Conservation (phyloP, 768 basidiomycete genomes). For the Sporobolomyces pararoseus region DNA sequence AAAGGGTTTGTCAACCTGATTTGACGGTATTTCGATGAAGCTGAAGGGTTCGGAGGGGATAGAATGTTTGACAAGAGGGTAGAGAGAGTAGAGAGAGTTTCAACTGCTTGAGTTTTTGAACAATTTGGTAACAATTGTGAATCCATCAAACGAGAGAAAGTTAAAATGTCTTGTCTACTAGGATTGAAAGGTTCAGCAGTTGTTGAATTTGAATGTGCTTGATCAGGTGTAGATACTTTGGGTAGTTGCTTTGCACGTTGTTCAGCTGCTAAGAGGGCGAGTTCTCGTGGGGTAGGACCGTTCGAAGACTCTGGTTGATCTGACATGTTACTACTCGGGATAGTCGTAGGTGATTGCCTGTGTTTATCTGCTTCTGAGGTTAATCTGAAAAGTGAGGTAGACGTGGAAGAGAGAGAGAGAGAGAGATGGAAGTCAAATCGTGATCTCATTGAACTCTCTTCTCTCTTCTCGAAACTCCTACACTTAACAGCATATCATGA, state of each 20-base stretch:
- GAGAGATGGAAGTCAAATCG: background rate
- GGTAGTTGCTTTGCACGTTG: background rate
- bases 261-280: constrained; percentile 3
- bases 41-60: constrained; percentile 29
- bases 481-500: too few relatives aligned
- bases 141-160: constrained; percentile 10
- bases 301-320: too few relatives aligned
- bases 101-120: constrained; percentile 31
- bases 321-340: too few relatives aligned
- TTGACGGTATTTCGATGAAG: constrained; percentile 34
- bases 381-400: too few relatives aligned
- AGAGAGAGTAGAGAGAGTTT: constrained; percentile 29
- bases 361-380: too few relatives aligned
- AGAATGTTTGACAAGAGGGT: constrained; percentile 33
- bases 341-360: too few relatives aligned
- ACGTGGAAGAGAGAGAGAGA: background rate
- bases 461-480: too few relatives aligned
- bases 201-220: background rate
- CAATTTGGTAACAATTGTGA: constrained; percentile 27
- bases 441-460: too few relatives aligned
- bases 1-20: constrained; percentile 31
- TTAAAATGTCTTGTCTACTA: background rate
- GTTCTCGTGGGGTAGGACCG: background rate
- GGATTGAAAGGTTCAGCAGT: constrained; percentile 6
- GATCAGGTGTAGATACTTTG: background rate